These are phyloP conservation scores for Globisporangium canariense DNA, from an alignment of 352 stramenopile genomes.

Conservation along the genomic window DNA sequence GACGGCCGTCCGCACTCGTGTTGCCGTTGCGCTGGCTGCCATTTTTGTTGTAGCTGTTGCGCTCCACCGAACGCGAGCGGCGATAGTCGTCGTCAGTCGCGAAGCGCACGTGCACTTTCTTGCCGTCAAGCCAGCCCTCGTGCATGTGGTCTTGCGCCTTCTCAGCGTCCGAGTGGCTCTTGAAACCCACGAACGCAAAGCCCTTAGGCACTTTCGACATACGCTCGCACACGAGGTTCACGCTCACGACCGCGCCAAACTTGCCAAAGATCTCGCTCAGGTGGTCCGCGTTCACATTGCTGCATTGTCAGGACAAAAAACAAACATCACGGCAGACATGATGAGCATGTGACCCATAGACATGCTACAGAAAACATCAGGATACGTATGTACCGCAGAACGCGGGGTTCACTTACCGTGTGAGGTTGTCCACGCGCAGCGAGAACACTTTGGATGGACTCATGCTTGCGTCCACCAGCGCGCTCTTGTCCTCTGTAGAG, in stretches of 20 bases:
- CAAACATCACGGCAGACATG: neutral
- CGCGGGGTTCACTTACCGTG: slow-evolving; percentile 25
- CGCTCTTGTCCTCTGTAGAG: slow-evolving; percentile 10
- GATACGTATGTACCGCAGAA: neutral
- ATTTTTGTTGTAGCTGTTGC: neutral
- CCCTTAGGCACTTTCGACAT: slow-evolving; percentile 29
- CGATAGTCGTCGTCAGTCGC: slow-evolving; percentile 11
- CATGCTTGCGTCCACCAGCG: slow-evolving; percentile 1
- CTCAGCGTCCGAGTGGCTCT: slow-evolving; percentile 43
- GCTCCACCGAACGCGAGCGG: neutral
- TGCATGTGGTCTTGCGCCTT: slow-evolving; percentile 74
- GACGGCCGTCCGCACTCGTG: slow-evolving; percentile 4
- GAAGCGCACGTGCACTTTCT: slow-evolving; percentile 59
- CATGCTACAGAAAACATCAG: neutral
- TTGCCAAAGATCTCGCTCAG: slow-evolving; percentile 86
- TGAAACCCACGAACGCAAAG: slow-evolving; percentile 57
- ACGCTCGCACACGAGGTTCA: slow-evolving; percentile 40
- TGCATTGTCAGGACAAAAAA: neutral
- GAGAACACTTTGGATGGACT: slow-evolving; percentile 28
- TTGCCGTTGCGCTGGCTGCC: neutral
- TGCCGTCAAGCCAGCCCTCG: slow-evolving; percentile 82
- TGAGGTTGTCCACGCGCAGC: slow-evolving; percentile 80
- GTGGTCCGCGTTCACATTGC: slow-evolving; percentile 81
- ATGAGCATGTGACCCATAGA: neutral
- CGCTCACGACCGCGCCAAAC: slow-evolving; percentile 62